These are phyloP conservation scores for Ustilago trichophora DNA, from an alignment of 1,284 basidiomycete genomes.

Conservation along the genomic window DNA sequence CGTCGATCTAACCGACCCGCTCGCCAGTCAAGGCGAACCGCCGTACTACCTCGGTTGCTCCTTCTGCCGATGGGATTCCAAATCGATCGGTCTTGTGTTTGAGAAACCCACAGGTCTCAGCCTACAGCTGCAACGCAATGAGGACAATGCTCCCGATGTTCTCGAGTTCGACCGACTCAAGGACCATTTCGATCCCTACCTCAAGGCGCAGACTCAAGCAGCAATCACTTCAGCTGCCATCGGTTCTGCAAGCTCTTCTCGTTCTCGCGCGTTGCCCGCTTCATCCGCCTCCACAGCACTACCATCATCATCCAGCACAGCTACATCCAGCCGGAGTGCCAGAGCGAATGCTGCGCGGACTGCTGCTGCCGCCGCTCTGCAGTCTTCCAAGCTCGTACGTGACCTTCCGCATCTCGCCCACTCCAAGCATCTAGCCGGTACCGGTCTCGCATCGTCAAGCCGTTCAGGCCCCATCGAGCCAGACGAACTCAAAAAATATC, in stretches of 20 bases:
- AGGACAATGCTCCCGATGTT: slow-evolving; percentile 45
- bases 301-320: slow-evolving; percentile 1
- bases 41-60: slow-evolving; percentile 92
- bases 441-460: background rate
- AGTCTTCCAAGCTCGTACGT: slow-evolving; percentile 45
- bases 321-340: slow-evolving; percentile 10
- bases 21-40: slow-evolving; percentile 74
- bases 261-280: slow-evolving; percentile 7
- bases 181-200: slow-evolving; percentile 51
- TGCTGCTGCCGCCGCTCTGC: slow-evolving; percentile 33
- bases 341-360: slow-evolving; percentile 28
- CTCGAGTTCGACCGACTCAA: slow-evolving; percentile 50
- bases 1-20: slow-evolving; percentile 54
- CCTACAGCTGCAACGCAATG: slow-evolving; percentile 36
- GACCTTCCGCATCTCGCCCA: slow-evolving; percentile 46
- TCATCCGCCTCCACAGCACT: background rate
- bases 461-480: slow-evolving; percentile 27
- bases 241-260: slow-evolving; percentile 21
- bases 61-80: slow-evolving; percentile 93
- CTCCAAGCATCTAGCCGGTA: slow-evolving; percentile 9
- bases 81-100: slow-evolving; percentile 86
- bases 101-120: slow-evolving; percentile 93
- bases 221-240: slow-evolving; percentile 34
- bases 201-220: slow-evolving; percentile 41
- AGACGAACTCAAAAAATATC: slow-evolving; percentile 47